Base-by-base conservation (phyloP, 192 early-diverging fungal species). In the Helicostylum pulchrum region DNA sequence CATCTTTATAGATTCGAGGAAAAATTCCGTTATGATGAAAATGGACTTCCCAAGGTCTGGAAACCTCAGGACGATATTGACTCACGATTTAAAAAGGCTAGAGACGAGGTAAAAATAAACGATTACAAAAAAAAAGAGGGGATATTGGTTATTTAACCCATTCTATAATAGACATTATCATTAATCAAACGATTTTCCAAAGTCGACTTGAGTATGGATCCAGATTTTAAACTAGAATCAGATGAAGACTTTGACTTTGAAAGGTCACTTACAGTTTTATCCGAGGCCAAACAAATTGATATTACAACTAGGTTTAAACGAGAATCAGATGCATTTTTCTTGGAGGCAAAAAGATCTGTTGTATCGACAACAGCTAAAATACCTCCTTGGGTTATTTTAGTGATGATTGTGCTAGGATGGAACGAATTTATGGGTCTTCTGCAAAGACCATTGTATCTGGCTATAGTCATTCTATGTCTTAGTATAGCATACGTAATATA, bases 321-420 rank as follows among this genome's bases (percentile, higher is more conserved):
- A 21, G 94, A 98, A 65, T 90, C 91, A 0, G 94, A 98, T 77
- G 87, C 86, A 0, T 83, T 95, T 70, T 98, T 92, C 57, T 70
- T 97, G 45, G 97, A 99, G 67, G 97, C 97, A 1, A 99, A 99
- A 79, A 88, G 97, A 26, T 89, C 94, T 1, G 89, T 93, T 57
- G 95, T 99, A 3, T 71, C 86, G 6, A 93, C 92, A 7, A 93
- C 90, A 34, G 90, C 89, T 60, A 89, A 87, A 49, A 84, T 97
- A 19, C 96, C 96, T 0, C 67, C 78, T 26, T 99, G 94, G 94
- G 83, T 96, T 59, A 77, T 94, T 23, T 82, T 87, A 14, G 61
- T 93, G 58, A 76, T 92, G 39, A 71, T 96, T 4, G 62, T 90
- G 10, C 79, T 99, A 4, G 97, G 97, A 20, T 99, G 95, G 93